Conservation (phyloP, 768 basidiomycete genomes). For the Boletus insuetus region DNA sequence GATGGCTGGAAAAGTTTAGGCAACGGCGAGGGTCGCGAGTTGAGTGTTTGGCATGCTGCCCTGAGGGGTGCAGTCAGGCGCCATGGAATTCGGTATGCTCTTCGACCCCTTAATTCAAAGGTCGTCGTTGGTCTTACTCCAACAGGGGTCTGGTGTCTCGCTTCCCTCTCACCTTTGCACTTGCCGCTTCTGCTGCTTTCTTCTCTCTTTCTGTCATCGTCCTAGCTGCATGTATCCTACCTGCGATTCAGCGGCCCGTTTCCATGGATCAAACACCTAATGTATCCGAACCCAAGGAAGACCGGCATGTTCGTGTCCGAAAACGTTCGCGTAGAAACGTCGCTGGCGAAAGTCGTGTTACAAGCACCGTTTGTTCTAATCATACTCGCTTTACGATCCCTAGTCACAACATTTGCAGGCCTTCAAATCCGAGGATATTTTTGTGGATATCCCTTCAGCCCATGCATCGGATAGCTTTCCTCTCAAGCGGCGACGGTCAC, state of each 20-base stretch:
- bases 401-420: constrained; percentile 20
- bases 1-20: constrained; percentile 75
- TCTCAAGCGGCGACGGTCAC: constrained; percentile 48
- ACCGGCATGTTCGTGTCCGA: constrained; percentile 22
- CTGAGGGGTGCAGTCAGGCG: constrained; percentile 62
- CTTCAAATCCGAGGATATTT: constrained; percentile 26
- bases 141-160: constrained; percentile 65
- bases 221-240: constrained; percentile 51
- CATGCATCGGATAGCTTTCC: constrained; percentile 28
- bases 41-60: constrained; percentile 62
- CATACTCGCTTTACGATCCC: not conserved
- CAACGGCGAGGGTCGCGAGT: constrained; percentile 66
- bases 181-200: constrained; percentile 46
- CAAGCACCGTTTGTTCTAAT: constrained; percentile 22
- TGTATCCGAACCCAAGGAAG: constrained; percentile 17
- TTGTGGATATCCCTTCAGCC: constrained; percentile 32
- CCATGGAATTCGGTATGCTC: constrained; percentile 64
- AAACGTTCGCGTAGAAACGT: constrained; percentile 27
- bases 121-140: constrained; percentile 2
- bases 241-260: constrained; percentile 35
- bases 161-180: constrained; percentile 58
- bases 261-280: constrained; percentile 13
- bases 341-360: constrained; percentile 18
- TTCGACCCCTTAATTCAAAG: not conserved
- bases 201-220: constrained; percentile 44